A percentile compares a stretch with the other conserved stretches of the same genome.
Conservation (phyloP, 306 rosid genomes). For the Glycine soja region DNA sequence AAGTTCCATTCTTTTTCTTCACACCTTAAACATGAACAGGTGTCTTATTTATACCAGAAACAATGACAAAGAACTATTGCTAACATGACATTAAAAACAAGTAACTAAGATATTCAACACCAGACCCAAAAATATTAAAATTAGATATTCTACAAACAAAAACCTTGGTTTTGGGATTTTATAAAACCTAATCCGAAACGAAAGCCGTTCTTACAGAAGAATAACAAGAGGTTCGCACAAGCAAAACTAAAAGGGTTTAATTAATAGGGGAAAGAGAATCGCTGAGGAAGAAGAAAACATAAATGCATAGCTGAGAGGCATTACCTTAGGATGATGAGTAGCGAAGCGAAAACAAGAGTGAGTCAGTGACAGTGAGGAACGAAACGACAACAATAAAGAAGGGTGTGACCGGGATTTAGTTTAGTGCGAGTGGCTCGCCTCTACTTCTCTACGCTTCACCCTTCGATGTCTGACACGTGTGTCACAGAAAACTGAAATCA, state of each 20-base stretch:
- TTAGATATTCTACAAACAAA: not conserved
- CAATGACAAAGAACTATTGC: not conserved
- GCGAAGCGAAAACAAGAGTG: not conserved
- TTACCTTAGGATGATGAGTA: not conserved
- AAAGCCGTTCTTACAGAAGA: not conserved
- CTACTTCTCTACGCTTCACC: not conserved
- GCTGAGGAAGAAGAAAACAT: not conserved
- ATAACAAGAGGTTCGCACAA: not conserved
- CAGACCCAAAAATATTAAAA: not conserved
- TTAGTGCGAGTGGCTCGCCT: not conserved
- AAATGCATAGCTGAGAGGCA: not conserved
- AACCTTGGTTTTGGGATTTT: no score
- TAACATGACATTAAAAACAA: not conserved
- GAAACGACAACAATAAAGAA: not conserved
- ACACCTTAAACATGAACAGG: not conserved
- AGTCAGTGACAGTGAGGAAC: not conserved
- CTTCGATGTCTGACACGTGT: slow-evolving; percentile 1
- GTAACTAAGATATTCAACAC: not conserved
- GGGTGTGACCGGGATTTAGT: not conserved
- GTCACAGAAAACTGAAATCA: no score
- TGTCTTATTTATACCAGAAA: not conserved
- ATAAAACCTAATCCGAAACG: not conserved
- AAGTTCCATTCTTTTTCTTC: no score
- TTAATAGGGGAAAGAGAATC: not conserved
- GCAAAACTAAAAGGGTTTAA: not conserved